Conservation (phyloP, 2,329 filamentous ascomycete genomes). For the Trichoderma breve region DNA sequence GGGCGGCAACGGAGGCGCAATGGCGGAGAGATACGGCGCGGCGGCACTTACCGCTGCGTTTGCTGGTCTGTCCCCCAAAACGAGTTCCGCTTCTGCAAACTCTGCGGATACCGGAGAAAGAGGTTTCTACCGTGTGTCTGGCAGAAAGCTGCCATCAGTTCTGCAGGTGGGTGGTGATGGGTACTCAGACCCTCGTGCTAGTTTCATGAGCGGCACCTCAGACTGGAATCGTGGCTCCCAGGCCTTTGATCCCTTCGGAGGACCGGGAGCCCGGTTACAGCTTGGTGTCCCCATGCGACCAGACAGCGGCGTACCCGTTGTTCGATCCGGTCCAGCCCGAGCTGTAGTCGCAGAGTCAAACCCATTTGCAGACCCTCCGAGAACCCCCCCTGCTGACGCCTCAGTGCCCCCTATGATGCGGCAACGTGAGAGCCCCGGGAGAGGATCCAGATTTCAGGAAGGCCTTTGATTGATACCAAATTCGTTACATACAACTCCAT, state of each 20-base stretch:
- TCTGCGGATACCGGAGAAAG: slow-evolving; percentile 45
- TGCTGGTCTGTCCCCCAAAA: slow-evolving; percentile 46
- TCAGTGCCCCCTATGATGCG: slow-evolving; percentile 36
- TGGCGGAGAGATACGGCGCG: slow-evolving; percentile 45
- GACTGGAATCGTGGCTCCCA: slow-evolving; percentile 55
- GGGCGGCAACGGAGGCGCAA: slow-evolving; percentile 31
- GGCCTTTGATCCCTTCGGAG: slow-evolving; percentile 39
- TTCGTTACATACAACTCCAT: background rate
- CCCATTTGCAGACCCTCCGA: slow-evolving; percentile 41
- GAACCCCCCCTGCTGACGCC: slow-evolving; percentile 34
- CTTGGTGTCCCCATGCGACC: slow-evolving; percentile 59
- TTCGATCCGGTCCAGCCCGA: slow-evolving; percentile 64
- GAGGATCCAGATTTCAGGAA: slow-evolving; percentile 42
- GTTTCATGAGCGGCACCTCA: slow-evolving; percentile 48
- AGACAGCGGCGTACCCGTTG: slow-evolving; percentile 58
- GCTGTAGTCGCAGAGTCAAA: slow-evolving; percentile 58
- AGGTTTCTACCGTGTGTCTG: slow-evolving; percentile 64
- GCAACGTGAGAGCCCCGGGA: slow-evolving; percentile 35
- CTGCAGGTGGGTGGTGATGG: slow-evolving; percentile 62
- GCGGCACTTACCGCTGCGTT: slow-evolving; percentile 48
- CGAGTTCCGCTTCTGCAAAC: slow-evolving; percentile 30
- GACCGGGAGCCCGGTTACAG: slow-evolving; percentile 44
- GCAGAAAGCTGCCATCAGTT: slow-evolving; percentile 63
- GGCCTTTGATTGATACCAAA: slow-evolving; percentile 32
- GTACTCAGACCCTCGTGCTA: slow-evolving; percentile 51